These are phyloP conservation scores for Tardiomyces blankii DNA, from an alignment of 1,139 yeast genomes.

Conservation along the genomic window DNA sequence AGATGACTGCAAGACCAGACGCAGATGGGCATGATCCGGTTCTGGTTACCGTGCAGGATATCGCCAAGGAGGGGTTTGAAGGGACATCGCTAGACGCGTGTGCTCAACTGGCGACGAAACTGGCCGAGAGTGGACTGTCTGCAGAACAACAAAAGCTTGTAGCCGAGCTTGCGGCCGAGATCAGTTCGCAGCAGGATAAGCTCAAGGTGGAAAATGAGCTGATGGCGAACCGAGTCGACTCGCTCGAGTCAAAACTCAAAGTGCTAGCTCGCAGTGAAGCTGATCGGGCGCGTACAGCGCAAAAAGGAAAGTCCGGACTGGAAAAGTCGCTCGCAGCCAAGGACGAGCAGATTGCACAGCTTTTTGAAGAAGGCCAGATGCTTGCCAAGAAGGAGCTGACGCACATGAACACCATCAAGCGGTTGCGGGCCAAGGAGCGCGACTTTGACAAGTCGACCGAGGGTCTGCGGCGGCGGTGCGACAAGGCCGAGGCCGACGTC, in stretches of 20 bases:
- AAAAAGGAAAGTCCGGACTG: conserved; percentile 12
- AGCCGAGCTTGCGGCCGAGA: not conserved
- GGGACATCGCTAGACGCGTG: conserved; percentile 7
- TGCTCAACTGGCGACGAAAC: conserved; percentile 6
- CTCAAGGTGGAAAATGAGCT: conserved; percentile 1
- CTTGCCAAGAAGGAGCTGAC: conserved; percentile 66
- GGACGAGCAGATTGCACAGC: conserved; percentile 45
- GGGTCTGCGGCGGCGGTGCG: conserved; percentile 7
- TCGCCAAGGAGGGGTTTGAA: conserved; percentile 1
- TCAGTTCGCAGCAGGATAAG: not conserved
- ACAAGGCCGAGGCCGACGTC: conserved; percentile 13
- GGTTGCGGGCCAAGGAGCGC: conserved; percentile 40
- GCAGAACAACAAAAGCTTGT: conserved; percentile 3
- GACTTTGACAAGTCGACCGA: conserved; percentile 8
- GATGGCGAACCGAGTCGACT: conserved; percentile 12
- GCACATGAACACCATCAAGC: conserved; percentile 56
- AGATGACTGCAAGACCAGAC: not conserved
- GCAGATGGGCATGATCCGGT: not conserved
- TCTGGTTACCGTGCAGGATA: not conserved
- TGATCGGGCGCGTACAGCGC: conserved; percentile 15
- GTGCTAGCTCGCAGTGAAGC: conserved; percentile 17
- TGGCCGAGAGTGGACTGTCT: not conserved
- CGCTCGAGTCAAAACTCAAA: conserved; percentile 18
- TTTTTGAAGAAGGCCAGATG: conserved; percentile 70
- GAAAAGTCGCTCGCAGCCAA: conserved; percentile 29